Conservation (phyloP, 352 stramenopile genomes). For the Phytopythium helicoides region DNA sequence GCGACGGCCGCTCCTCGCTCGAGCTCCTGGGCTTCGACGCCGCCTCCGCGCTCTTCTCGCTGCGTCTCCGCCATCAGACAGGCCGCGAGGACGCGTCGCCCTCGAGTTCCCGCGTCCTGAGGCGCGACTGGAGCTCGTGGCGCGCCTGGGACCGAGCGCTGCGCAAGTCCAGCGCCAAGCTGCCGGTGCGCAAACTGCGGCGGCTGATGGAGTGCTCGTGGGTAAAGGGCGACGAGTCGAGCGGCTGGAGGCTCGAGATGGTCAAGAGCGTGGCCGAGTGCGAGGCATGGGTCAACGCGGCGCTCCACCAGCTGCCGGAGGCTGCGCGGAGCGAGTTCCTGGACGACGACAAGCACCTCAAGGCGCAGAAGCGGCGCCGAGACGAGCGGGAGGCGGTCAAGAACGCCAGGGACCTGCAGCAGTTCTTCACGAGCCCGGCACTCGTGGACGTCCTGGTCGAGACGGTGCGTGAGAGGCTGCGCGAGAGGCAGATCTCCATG, state of each 20-base stretch:
- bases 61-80: neutral
- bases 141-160: constrained; percentile 42
- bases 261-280: constrained; percentile 57
- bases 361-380: constrained; percentile 20
- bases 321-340: constrained; percentile 39
- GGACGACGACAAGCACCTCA: constrained; percentile 44
- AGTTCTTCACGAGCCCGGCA: constrained; percentile 63
- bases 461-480: constrained; percentile 17
- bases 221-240: constrained; percentile 30
- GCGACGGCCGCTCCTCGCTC: constrained; percentile 6
- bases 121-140: constrained; percentile 39
- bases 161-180: constrained; percentile 12
- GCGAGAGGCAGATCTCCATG: neutral
- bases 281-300: constrained; percentile 52
- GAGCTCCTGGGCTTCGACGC: constrained; percentile 35
- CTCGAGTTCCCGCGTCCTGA: constrained; percentile 2
- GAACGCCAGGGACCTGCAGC: constrained; percentile 54
- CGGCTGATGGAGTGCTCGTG: constrained; percentile 54
- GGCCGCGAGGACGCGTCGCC: neutral
- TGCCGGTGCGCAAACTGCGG: constrained; percentile 56
- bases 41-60: constrained; percentile 28
- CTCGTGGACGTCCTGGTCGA: constrained; percentile 42
- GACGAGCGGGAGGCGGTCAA: constrained; percentile 22
- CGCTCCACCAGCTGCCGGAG: constrained; percentile 24
- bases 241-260: constrained; percentile 57